Evolutionary conservation across 768 basidiomycete genomes (phyloP).

Genomic region (Tephrocybe sp.): DNA sequence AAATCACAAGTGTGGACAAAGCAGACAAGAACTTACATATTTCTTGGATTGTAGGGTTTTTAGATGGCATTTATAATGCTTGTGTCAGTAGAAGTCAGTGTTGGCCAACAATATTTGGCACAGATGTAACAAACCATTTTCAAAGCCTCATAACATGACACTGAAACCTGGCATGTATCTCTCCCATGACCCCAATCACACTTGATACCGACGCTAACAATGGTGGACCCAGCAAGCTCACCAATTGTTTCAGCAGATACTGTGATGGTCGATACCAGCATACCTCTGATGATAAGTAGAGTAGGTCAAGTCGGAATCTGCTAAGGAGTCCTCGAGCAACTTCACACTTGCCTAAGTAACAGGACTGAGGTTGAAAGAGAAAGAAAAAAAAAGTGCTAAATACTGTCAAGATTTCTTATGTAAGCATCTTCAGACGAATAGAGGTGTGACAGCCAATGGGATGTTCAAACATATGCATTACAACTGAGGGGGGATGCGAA

Average conservation of each 20-base stretch:
- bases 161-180: conserved; percentile 14
- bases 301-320: conserved; percentile 7
- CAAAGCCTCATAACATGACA: conserved; percentile 17
- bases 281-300: conserved; percentile 3
- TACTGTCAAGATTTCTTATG: neutral
- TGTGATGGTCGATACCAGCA: conserved; percentile 14
- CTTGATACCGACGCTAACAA: conserved; percentile 11
- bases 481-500: conserved; percentile 13
- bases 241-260: conserved; percentile 16
- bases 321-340: conserved; percentile 8
- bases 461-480: conserved; percentile 7
- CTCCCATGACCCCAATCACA: conserved; percentile 21
- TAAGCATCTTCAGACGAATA: too few species aligned
- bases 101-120: neutral
- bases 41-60: conserved; percentile 10
- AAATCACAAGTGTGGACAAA: neutral
- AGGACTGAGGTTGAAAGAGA: neutral
- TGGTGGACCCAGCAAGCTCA: conserved; percentile 14
- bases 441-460: too few species aligned
- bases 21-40: conserved; percentile 10
- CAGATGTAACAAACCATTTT: conserved; percentile 16
- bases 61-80: conserved; percentile 12
- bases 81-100: neutral
- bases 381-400: neutral
- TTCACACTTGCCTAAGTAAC: neutral